phyloP scores from a whole-genome alignment of 495 filamentous ascomycete species.

The Trichocladium uniseriatum region DNA sequence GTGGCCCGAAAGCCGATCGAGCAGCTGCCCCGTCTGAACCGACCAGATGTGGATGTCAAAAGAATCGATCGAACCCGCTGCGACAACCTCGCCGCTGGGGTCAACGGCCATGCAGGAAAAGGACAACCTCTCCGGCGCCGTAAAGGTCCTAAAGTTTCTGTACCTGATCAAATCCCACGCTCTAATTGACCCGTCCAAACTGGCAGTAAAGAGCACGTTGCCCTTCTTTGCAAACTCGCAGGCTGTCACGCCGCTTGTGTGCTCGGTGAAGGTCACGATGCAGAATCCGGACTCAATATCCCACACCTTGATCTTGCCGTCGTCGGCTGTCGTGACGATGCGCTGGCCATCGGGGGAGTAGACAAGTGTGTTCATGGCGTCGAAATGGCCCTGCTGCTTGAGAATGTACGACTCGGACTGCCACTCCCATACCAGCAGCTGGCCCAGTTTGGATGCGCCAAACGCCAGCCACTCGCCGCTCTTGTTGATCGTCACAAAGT shows the following conservation, averaged over 20 bases:
- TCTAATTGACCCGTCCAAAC: conserved; percentile 83
- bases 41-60: conserved; percentile 98
- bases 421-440: conserved; percentile 98
- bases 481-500: conserved; percentile 84
- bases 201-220: conserved; percentile 89
- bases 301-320: conserved; percentile 98
- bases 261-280: conserved; percentile 95
- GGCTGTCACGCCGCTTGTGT: conserved; percentile 89
- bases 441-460: conserved; percentile 90
- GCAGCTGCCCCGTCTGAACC: conserved; percentile 90
- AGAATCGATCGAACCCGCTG: conserved; percentile 87
- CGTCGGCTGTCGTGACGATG: conserved; percentile 86
- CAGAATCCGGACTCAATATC: conserved; percentile 94
- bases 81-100: conserved; percentile 89
- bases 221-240: conserved; percentile 91
- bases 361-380: conserved; percentile 86
- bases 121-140: conserved; percentile 78
- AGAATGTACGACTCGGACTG: conserved; percentile 99
- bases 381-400: conserved; percentile 95
- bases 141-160: conserved; percentile 94
- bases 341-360: conserved; percentile 92
- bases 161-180: conserved; percentile 97
- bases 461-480: conserved; percentile 96
- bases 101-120: conserved; percentile 95
- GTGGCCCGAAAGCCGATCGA: conserved; percentile 84